A percentile compares a stretch with the other conserved stretches of the same genome.
Evolutionary conservation across 345 rosid genomes (phyloP).

Genomic region (Citrus unshiu): DNA sequence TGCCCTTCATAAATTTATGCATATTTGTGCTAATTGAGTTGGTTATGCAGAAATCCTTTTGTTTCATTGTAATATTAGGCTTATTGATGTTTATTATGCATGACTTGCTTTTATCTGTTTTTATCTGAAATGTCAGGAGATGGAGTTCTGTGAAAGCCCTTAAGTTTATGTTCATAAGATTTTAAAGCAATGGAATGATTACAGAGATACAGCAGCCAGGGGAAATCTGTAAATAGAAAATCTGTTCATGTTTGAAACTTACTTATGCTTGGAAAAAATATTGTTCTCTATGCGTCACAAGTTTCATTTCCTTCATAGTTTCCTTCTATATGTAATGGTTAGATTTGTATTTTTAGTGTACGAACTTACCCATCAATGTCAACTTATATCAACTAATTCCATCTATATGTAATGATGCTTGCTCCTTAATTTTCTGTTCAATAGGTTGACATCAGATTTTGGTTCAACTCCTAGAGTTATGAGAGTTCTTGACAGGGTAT

Average conservation of each 20-base stretch:
- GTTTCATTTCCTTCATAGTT: not conserved
- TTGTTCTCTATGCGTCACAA: slow-evolving; percentile 1
- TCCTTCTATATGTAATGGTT: not conserved
- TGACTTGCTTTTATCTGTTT: not conserved
- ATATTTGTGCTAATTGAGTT: not conserved
- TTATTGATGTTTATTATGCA: not conserved
- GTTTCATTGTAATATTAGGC: not conserved
- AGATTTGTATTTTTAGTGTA: slow-evolving; percentile 4
- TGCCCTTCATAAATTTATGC: not conserved
- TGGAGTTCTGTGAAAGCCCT: slow-evolving; percentile 51
- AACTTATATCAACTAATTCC: slow-evolving; percentile 6
- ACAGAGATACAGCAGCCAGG: slow-evolving; percentile 11
- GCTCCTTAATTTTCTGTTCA: not conserved
- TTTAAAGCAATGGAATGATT: slow-evolving; percentile 13
- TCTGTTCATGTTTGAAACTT: slow-evolving; percentile 12
- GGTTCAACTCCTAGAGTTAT: not conserved
- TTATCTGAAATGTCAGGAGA: slow-evolving; percentile 31
- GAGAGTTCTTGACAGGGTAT: not conserved
- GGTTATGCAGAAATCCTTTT: not conserved
- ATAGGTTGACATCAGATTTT: not conserved
- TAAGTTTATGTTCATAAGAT: slow-evolving; percentile 11
- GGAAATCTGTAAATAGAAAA: slow-evolving; percentile 24
- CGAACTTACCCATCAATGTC: slow-evolving; percentile 7
- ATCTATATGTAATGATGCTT: not conserved
- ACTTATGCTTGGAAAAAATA: slow-evolving; percentile 6